These are phyloP conservation scores for Cercospora brassicicola DNA, from an alignment of 2,329 filamentous ascomycete species.

Conservation along the genomic window DNA sequence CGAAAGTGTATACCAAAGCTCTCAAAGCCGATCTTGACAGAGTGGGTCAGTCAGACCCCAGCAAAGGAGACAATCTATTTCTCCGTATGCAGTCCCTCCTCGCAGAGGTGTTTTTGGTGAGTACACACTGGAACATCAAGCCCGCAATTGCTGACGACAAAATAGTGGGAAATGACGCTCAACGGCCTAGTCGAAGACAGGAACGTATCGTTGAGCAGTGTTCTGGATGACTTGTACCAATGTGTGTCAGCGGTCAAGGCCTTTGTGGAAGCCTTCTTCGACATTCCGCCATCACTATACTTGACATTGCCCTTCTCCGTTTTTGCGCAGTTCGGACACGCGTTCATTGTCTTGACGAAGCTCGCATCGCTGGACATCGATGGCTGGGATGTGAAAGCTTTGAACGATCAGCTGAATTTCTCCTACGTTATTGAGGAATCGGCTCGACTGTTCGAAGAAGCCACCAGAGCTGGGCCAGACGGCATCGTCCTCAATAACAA, in stretches of 20 bases:
- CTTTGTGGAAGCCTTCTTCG: conserved; percentile 33
- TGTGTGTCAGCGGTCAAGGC: conserved; percentile 30
- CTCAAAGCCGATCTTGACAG: conserved; percentile 34
- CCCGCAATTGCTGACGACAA: background rate
- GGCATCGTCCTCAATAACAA: conserved; percentile 34
- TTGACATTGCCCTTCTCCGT: conserved; percentile 33
- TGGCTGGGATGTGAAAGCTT: conserved; percentile 33
- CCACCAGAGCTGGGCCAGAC: conserved; percentile 24
- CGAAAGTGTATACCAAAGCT: conserved; percentile 32
- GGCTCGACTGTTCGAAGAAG: conserved; percentile 27
- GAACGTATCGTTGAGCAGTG: conserved; percentile 23
- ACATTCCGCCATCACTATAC: conserved; percentile 31
- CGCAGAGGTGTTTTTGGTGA: conserved; percentile 30
- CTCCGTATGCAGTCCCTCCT: conserved; percentile 32
- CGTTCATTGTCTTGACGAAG: conserved; percentile 34
- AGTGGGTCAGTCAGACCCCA: conserved; percentile 21
- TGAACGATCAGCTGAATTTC: conserved; percentile 29
- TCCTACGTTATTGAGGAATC: conserved; percentile 27
- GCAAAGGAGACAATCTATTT: conserved; percentile 26
- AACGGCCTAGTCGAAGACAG: conserved; percentile 32
- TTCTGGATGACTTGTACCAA: conserved; percentile 33
- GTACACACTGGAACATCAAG: background rate
- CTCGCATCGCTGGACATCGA: conserved; percentile 35
- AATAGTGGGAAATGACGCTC: conserved; percentile 29
- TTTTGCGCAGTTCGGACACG: conserved; percentile 36